Evolutionary conservation across 371 early-diverging fungal genomes (phyloP), one percentile per base, ranked within the genome.

Genomic region (Rhizopus microsporus): DNA sequence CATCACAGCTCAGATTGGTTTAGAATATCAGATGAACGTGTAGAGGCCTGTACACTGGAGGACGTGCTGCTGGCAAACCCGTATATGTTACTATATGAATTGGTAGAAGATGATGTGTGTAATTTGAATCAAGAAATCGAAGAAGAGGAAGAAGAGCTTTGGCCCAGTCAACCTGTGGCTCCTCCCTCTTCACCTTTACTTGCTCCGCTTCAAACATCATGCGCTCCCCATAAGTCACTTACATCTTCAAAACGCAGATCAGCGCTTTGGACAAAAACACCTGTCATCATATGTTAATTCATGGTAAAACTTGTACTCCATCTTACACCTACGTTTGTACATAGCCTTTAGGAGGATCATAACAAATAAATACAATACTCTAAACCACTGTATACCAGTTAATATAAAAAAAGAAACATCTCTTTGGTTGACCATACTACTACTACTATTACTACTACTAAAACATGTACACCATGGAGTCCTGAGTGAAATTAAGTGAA

Each of bases 71-170:
- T 69, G 7, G 78, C 85, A 5, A 89, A 90, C 63, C 93, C 88
- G 1, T 94, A 90, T 62, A 88, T 95, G 89, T 77, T 94, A 29
- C 78, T 94, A 23, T 95, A 94, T 60, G 93, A 95, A 56, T 13
- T 57, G 7, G 34, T 62, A 7, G 61, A 55, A 40, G 32, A 51
- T 3, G 42, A 42, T 10, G 38, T 37, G 38, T 37, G 10, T 10
- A 13, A 37, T 37, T 10, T 23, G 23, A 23, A 23, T 1, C 30
- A 33, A 9, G 60, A 59, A 10, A 23, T 44, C 16, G 42, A 48
- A 38, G 29, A 39, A 2, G 40, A 8, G 4, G 31, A 35, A 5
- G 17, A 57, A 17, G 34, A 51, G 38, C 23, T 38, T 9, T 23
- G 15, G 23, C 15, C 38, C 7, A 32, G 42, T 13, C 54, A 54